Evolutionary conservation across 805 yeast genomes (phyloP), one percentile per base, ranked within the genome.

Genomic region (Wickerhamiella cacticola): DNA sequence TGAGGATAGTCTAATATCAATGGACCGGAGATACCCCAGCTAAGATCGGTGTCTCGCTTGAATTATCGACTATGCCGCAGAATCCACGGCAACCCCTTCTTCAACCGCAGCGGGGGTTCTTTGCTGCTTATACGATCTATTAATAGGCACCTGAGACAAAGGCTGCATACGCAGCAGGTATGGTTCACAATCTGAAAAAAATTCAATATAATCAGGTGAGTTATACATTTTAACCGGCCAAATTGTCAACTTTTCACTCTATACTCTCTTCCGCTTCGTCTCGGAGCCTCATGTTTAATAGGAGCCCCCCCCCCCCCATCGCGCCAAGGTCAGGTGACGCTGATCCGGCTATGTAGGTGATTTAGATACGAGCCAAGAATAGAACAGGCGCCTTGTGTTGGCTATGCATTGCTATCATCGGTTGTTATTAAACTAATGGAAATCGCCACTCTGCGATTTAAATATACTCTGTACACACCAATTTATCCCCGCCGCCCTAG

Each of bases 261-360:
- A n/a, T n/a, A n/a, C n/a, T n/a, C n/a, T n/a, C n/a, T n/a, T n/a
- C n/a, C n/a, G n/a, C n/a, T n/a, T n/a, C n/a, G n/a, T n/a, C n/a
- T n/a, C n/a, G 15, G 34, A 6, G 15, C 34, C 34, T 12, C 15
- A 12, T 29, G 6, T 12, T 29, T 9, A 13, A 9, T n/a, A n/a
- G n/a, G n/a, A n/a, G n/a, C n/a, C n/a, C n/a, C n/a, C n/a, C n/a
- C n/a, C n/a, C 34, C 9, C 34, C 34, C 34, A 29, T 15, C 36
- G 36, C 36, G 36, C 36, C 36, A 31, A 15, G 36, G 36, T 31
- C 36, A 31, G 36, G 36, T 31, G 36, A 31, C 36, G 36, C 36
- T 15, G 5, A 31, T 31, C 36, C 19, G 21, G 16, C 5, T 7
- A 31, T 18, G 36, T 31, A 10, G 36, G 36, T 18, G 5, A n/a